phyloP scores from a whole-genome alignment of 2,329 filamentous ascomycete genomes.

The Tympanopsis confertula region DNA sequence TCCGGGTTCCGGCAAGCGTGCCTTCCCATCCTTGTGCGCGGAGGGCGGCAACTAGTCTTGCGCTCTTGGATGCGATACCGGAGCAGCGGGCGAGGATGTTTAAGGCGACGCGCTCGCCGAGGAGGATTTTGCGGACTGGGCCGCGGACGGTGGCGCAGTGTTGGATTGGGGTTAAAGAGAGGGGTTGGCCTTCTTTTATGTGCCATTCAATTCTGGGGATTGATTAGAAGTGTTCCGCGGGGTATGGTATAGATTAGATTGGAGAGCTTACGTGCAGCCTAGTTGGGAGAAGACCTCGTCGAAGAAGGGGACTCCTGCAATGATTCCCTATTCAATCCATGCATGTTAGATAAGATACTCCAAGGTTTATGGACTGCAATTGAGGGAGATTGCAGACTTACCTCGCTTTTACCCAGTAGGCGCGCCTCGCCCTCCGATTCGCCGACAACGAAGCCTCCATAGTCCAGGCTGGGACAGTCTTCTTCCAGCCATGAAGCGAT shows the following conservation, averaged over 20 bases:
- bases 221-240: constrained; percentile 1
- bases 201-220: constrained; percentile 47
- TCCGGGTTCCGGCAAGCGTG: constrained; percentile 50
- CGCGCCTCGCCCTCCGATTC: constrained; percentile 27
- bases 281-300: constrained; percentile 54
- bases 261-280: constrained; percentile 36
- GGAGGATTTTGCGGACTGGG: constrained; percentile 48
- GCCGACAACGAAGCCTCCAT: constrained; percentile 57
- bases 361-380: no score
- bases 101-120: constrained; percentile 52
- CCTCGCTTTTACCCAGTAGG: constrained; percentile 44
- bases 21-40: constrained; percentile 35
- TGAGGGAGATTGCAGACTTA: no score
- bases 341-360: constrained; percentile 2
- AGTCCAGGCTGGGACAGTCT: constrained; percentile 56
- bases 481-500: constrained; percentile 51
- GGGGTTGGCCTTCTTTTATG: constrained; percentile 39
- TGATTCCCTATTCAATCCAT: constrained; percentile 30
- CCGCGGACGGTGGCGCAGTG: constrained; percentile 52
- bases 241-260: neutral
- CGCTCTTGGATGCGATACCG: constrained; percentile 45
- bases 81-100: constrained; percentile 54
- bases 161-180: constrained; percentile 30
- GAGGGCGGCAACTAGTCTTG: neutral
- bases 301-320: constrained; percentile 55